A percentile compares a stretch with the other conserved stretches of the same genome.
These are phyloP conservation scores for Fusarium sterilihyphosum DNA, from an alignment of 2,329 filamentous ascomycete genomes.

Conservation along the genomic window DNA sequence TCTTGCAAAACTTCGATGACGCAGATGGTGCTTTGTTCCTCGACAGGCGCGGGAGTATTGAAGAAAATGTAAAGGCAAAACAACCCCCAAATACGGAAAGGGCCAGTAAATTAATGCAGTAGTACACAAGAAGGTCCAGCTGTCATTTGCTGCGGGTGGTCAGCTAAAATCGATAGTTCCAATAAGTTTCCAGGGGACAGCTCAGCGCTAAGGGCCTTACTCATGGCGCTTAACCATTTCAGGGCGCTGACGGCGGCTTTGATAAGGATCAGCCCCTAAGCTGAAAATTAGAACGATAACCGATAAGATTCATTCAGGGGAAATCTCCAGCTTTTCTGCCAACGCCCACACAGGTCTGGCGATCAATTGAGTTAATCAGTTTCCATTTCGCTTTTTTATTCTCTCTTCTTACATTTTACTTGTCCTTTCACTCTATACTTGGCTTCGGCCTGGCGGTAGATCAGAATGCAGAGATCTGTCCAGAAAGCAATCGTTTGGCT, in stretches of 20 bases:
- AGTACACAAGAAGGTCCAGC: too few relatives aligned
- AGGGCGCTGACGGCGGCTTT: not conserved
- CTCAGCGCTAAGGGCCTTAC: not conserved
- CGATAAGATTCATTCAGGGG: not conserved
- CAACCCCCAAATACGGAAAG: too few relatives aligned
- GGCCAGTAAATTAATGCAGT: too few relatives aligned
- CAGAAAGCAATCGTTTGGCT: conserved; percentile 12
- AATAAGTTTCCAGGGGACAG: not conserved
- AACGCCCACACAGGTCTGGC: fast-evolving
- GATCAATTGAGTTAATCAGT: not conserved
- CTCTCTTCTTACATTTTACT: fast-evolving
- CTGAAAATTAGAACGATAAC: not conserved
- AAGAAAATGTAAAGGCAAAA: too few relatives aligned
- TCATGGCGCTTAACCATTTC: not conserved
- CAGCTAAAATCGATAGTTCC: not conserved
- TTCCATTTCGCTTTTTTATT: not conserved
- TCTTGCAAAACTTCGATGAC: not conserved
- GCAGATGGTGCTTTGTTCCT: not conserved
- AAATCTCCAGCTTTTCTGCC: not conserved
- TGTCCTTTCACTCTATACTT: fast-evolving
- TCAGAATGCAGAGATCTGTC: not conserved
- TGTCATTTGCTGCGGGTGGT: not conserved
- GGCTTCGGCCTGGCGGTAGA: fast-evolving
- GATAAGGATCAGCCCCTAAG: not conserved
- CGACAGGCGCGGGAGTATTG: fast-evolving